phyloP scores from a whole-genome alignment of 2,329 filamentous ascomycete species.

The Sarocladiaceae sp. region DNA sequence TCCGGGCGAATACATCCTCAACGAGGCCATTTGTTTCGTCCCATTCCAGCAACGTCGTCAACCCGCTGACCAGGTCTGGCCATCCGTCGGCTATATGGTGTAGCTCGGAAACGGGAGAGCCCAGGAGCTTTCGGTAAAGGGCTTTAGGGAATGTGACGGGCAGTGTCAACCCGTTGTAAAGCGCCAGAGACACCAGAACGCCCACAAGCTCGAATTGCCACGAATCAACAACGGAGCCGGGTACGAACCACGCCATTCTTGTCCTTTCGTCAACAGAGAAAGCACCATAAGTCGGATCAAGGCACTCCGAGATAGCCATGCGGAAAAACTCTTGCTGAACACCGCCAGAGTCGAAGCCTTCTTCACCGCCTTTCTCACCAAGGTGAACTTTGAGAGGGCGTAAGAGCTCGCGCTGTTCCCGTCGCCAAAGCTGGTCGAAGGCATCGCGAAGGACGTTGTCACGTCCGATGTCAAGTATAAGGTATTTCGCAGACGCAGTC shows the following conservation, averaged over 20 bases:
- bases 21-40: slow-evolving; percentile 67
- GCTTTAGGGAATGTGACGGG: slow-evolving; percentile 83
- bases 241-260: slow-evolving; percentile 81
- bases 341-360: slow-evolving; percentile 88
- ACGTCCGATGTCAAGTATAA: slow-evolving; percentile 64
- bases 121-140: slow-evolving; percentile 75
- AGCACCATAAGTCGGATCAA: slow-evolving; percentile 70
- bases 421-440: slow-evolving; percentile 84
- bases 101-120: slow-evolving; percentile 60
- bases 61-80: slow-evolving; percentile 70
- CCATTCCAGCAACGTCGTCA: slow-evolving; percentile 71
- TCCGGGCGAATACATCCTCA: slow-evolving; percentile 73
- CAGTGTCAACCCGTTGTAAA: slow-evolving; percentile 89
- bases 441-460: slow-evolving; percentile 64
- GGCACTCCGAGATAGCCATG: slow-evolving; percentile 69
- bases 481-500: slow-evolving; percentile 62
- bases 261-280: slow-evolving; percentile 75
- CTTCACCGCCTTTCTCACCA: slow-evolving; percentile 74
- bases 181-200: slow-evolving; percentile 76
- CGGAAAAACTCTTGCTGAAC: slow-evolving; percentile 97
- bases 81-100: slow-evolving; percentile 81
- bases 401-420: slow-evolving; percentile 73
- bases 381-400: slow-evolving; percentile 84
- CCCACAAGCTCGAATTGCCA: slow-evolving; percentile 92
- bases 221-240: slow-evolving; percentile 70